Evolutionary conservation across 768 basidiomycete species (phyloP).

Genomic region (Lactarius indigo): DNA sequence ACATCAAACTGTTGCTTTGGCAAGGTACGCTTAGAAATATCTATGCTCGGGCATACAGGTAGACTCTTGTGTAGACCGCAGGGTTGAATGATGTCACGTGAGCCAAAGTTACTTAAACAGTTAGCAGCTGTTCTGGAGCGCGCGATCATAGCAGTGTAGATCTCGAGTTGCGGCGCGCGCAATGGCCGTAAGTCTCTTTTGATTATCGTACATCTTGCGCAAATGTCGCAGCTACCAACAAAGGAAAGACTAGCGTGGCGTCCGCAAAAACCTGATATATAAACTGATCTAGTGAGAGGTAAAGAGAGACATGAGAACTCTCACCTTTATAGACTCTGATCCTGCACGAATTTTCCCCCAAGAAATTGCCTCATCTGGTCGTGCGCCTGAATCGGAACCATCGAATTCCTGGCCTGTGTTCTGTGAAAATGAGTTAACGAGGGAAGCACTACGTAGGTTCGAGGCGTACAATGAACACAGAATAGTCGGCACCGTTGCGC

Average conservation of each 20-base stretch:
- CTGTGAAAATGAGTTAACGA: constrained; percentile 35
- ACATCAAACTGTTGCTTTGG: background rate
- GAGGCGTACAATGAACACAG: constrained; percentile 82
- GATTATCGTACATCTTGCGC: constrained; percentile 42
- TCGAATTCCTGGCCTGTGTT: constrained; percentile 99
- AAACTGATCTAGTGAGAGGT: background rate
- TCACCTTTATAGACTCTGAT: constrained; percentile 78
- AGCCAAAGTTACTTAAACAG: background rate
- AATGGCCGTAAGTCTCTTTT: background rate
- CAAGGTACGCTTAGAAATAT: background rate
- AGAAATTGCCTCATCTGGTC: constrained; percentile 95
- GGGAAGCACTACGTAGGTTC: background rate
- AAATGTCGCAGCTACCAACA: constrained; percentile 94
- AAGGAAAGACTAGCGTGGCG: constrained; percentile 92
- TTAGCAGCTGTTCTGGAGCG: background rate
- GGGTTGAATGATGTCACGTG: background rate
- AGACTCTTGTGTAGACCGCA: too few relatives aligned
- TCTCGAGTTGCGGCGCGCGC: background rate
- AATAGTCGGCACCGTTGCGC: constrained; percentile 97
- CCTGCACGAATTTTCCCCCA: constrained; percentile 97
- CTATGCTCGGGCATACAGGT: background rate
- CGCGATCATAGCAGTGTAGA: background rate
- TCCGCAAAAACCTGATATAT: constrained; percentile 80
- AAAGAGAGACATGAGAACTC: background rate
- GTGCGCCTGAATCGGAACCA: constrained; percentile 94